Evolutionary conservation across 1,284 basidiomycete genomes (phyloP), one percentile per base, ranked within the genome.

Genomic region (Cryptococcus hybrid): DNA sequence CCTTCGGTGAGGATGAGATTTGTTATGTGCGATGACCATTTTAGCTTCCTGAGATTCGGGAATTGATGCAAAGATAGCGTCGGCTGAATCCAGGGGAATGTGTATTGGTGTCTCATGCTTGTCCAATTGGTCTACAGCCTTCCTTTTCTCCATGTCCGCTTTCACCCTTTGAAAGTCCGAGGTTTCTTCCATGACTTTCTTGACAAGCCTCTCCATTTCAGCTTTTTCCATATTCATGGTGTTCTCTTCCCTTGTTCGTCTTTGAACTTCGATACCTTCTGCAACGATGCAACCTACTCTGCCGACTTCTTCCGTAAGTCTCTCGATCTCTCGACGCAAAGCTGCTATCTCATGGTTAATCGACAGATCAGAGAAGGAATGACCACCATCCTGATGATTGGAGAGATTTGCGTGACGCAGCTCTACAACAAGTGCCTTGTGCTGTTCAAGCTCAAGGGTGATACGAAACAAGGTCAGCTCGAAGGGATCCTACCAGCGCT

Each of bases 211-310:
- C 38, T 66, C 65, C 8, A 69, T 59, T 47, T 74, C 75, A 13
- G 70, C 68, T 12, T 65, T 63, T 30, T 64, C 66, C 56, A 64
- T 56, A 37, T 57, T 53, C 38, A 64, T 52, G 8, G 64, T 67
- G 7, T 58, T 34, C 55, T 70, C 66, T 1, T 64, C 67, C 36
- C 70, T 54, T n/a, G 65, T 66, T 34, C 61, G 61, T 24, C 86
- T 80, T 30, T 89, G 79, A 63, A 89, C 88, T 54, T 85, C 83
- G 47, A 93, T 79, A 0, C 89, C 89, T 58, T 90, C 86, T 69
- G 92, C 89, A 0, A 92, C 88, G 0, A 92, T 86, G 0, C 85
- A 86, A 15, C 87, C 82, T n/a, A 93, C 80, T 3, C 88, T 86
- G 58, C 88, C 86, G 1, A 92, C 88, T 73, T 94, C 90, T 2